Base-by-base conservation (phyloP, 495 filamentous ascomycete genomes). In the Penicillium tannophilum region DNA sequence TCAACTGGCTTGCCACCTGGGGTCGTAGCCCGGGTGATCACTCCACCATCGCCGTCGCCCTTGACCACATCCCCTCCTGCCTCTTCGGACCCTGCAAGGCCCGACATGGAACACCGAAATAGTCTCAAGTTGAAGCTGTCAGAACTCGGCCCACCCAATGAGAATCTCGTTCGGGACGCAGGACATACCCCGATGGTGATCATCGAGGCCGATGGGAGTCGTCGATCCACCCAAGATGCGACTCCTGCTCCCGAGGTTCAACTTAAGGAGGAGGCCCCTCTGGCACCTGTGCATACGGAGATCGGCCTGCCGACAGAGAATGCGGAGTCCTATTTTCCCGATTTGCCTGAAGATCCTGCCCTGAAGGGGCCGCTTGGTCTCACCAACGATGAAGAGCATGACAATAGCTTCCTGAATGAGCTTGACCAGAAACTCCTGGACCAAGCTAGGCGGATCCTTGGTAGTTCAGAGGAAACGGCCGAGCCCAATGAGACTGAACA, bases 121-220 rank as follows among this genome's bases (percentile, higher is more conserved):
- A 73, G 63, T 64, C 64, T 78, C 55, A 78, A 73, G 47, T 61
- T 80, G 47, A 74, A 71, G 51, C 70, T 79, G 43, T 76, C 75
- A 43, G 75, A 80, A 50, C 67, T 79, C 11, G 71, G 72, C 17
- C 66, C 67, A 19, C 72, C 72, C 19, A 70, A 72, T 59, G 71
- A 63, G 41, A 77, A 73, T 28, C 68, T 79, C n/a, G 61, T 68
- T 26, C 68, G 70, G 57, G 54, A 81, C 62, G 78, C 78, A 23
- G 78, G 76, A 35, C 78, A 81, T 56, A 81, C 78, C 11, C 78
- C 78, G 1, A 81, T 81, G 76, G 78, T 67, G 17, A 65, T 74
- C 52, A 71, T 78, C 54, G 77, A 76, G 44, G 59, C 53, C 2
- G 76, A 76, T 49, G 62, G 61, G 20, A 74, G 74, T 35, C 67